Base-by-base conservation (phyloP, 2,329 filamentous ascomycete genomes). In the Xylaria sp. region DNA sequence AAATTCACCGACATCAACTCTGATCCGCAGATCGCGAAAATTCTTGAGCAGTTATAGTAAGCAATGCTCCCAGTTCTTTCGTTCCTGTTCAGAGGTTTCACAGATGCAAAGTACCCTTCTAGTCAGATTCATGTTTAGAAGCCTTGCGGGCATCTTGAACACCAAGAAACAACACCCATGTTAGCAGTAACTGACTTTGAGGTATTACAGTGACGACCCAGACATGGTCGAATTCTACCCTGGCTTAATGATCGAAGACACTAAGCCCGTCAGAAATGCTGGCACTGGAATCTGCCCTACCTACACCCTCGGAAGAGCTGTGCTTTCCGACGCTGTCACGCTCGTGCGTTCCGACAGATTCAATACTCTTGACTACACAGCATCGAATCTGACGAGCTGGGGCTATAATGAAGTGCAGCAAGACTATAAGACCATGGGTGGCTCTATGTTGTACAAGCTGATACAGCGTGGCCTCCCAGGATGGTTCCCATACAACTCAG, bases 161-260 rank as follows among this genome's bases (percentile, higher is more conserved):
- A 20, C 31, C 6, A 11, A 36, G 17, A 11, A 6, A 28, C 26
- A 20, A 11, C 20, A 20, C 20, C 15, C 23, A 28, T 4, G n/a
- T 40, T 44, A n/a, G 17, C 3, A 5, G 31, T 33, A 59, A 59
- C 40, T 59, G 15, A 59, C 20, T 20, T 40, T 1, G 5, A 44
- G 23, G 4, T 31, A 6, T 13, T 17, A 40, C 17, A 59, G 26
- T 33, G 56, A 59, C 15, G 83, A 89, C 57, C 88, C 89, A 0
- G 89, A 91, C 71, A 87, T 86, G 76, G 88, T 93, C 13, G 90
- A 93, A 75, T 81, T 92, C 6, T 92, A 92, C 74, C 90, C 90
- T 0, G 90, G 90, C 10, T 79, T 92, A 1, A 85, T 92, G 69
- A 81, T 86, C n/a, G 88, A 90, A 75, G 84, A 88, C 61, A 80